Base-by-base conservation (phyloP, 1,284 basidiomycete genomes). In the Phylloboletellus chloephorus region DNA sequence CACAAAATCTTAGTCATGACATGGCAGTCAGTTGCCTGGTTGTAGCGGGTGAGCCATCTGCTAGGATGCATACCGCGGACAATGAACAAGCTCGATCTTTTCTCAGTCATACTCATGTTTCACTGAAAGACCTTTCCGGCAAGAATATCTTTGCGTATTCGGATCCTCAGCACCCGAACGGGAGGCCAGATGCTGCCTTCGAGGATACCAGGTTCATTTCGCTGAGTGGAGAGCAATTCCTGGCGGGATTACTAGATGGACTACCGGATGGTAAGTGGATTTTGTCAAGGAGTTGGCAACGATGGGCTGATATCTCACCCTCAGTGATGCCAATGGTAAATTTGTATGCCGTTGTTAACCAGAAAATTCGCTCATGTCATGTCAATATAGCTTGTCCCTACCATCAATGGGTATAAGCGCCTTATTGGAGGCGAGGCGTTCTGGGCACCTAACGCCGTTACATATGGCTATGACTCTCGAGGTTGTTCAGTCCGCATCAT, bases 351-450 rank as follows among this genome's bases (percentile, higher is more conserved):
- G 9, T 11, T 34, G 7, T 31, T 12, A 21, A 30, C 25, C 30
- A 21, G 5, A n/a, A n/a, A 4, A n/a, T 33, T 30, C 7, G 8
- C 19, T 43, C 31, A 57, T 37, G 24, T n/a, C n/a, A 39, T 37
- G 26, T 17, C 23, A 7, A 39, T 36, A 15, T 8, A 87, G 85
- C 69, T 96, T 43, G 93, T 94, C 24, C 92, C 93, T 1, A 96
- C 88, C 0, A 86, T 96, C 64, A 95, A 95, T 58, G 91, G 91
- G n/a, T 98, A 98, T 71, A 98, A 98, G 63, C 88, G 94, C 15
- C 78, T 98, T 10, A 82, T 91, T 12, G 93, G 88, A n/a, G 93
- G 93, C 13, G 90, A 92, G 60, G 82, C 87, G 2, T 94, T 88
- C 71, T 96, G 91, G 90, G 93, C 93, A 2, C 93, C 93, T 3